These are phyloP conservation scores for Botrytis squamosa DNA, from an alignment of 2,329 filamentous ascomycete genomes.

Conservation along the genomic window DNA sequence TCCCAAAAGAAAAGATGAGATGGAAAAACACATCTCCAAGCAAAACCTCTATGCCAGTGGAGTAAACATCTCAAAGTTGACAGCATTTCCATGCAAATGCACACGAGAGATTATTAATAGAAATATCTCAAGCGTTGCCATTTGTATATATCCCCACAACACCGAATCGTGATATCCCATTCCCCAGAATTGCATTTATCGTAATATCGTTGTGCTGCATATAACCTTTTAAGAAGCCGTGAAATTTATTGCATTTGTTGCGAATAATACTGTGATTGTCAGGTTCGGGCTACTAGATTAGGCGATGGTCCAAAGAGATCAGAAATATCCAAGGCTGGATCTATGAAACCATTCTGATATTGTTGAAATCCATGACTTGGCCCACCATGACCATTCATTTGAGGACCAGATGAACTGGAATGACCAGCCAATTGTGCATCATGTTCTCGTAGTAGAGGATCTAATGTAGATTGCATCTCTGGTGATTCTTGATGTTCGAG, in stretches of 20 bases:
- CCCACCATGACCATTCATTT: conserved; percentile 15
- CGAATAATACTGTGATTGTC: neutral
- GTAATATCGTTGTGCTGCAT: conserved; percentile 10
- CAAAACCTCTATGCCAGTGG: conserved; percentile 4
- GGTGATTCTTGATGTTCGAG: conserved; percentile 15
- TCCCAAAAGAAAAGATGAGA: conserved; percentile 6
- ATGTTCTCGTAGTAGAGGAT: conserved; percentile 20
- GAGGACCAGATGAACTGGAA: conserved; percentile 2
- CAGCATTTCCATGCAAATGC: neutral
- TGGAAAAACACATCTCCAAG: conserved; percentile 6
- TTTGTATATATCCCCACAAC: conserved; percentile 1
- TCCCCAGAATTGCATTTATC: conserved; percentile 12
- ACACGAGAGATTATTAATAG: neutral
- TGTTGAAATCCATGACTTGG: conserved; percentile 8
- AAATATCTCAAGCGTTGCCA: neutral
- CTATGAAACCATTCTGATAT: conserved; percentile 20
- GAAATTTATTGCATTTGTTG: conserved; percentile 11
- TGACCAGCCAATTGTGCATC: conserved; percentile 19
- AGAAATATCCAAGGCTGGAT: conserved; percentile 17
- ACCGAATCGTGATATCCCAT: conserved; percentile 12
- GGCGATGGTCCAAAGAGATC: conserved; percentile 18
- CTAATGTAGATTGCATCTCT: conserved; percentile 21
- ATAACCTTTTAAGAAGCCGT: neutral
- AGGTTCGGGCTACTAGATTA: conserved; percentile 13
- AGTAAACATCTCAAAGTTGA: conserved; percentile 14